Base-by-base conservation (phyloP, 495 filamentous ascomycete species). In the Daldinia vernicosa region DNA sequence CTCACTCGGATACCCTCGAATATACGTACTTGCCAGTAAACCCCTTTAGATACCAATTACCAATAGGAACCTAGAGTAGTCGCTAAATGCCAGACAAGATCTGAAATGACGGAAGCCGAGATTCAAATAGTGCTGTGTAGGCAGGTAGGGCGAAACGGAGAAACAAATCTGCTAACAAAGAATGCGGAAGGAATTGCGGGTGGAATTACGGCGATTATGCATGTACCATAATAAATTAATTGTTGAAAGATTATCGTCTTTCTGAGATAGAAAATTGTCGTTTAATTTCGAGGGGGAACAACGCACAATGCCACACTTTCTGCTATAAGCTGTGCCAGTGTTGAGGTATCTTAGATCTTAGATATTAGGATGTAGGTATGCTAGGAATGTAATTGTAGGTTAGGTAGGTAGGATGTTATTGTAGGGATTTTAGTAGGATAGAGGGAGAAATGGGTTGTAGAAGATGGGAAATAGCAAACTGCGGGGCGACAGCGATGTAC, bases 51-150 rank as follows among this genome's bases (percentile, higher is more conserved):
- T 71, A 52, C 54, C 56, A 70, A 65, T n/a, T 53, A 53, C 50
- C 26, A 53, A 53, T 40, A 28, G 53, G 30, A 22, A 27, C 22
- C 47, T 50, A 60, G 53, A 63, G 51, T 43, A 40, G 51, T 39
- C 32, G 32, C 35, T 62, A 22, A 22, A 61, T 33, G 11, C 14
- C 9, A 37, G 30, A 66, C 26, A 28, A n/a, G 15, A 12, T 53
- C 45, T 55, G 8, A 52, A 63, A 72, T 72, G 70, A 68, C 64
- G 60, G 66, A 45, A 65, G 64, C 64, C 70, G 70, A 72, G 60
- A 64, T 65, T 37, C 26, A 61, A 63, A 19, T 63, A 50, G 15
- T 55, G 35, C 22, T 27, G 19, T 27, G 30, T 56, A 28, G 53
- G 24, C 19, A 9, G 17, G 30, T 56, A 28, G 53, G 24, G 27